Evolutionary conservation across 2,329 filamentous ascomycete genomes (phyloP).

Genomic region (Diaporthe amygdali): DNA sequence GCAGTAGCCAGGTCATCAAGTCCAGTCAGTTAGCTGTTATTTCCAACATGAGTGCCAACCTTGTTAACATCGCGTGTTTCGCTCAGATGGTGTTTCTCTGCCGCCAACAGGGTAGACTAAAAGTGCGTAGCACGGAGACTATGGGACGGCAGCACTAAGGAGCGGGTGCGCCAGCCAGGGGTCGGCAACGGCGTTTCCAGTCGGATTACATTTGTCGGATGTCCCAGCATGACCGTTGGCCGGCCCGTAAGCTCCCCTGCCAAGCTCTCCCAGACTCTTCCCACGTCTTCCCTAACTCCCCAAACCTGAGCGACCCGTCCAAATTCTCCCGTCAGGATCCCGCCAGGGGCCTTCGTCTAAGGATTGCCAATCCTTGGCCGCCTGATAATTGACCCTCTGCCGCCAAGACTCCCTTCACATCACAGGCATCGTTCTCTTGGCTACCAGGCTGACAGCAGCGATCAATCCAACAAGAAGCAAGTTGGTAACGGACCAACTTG

Average conservation of each 20-base stretch:
- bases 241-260: not conserved
- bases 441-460: not conserved
- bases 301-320: not conserved
- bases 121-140: not conserved
- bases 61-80: not conserved
- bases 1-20: not conserved
- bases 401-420: not conserved
- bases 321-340: not conserved
- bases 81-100: not conserved
- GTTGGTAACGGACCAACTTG: not conserved
- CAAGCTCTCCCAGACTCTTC: not conserved
- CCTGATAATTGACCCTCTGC: not conserved
- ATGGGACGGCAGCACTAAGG: conserved; percentile 1
- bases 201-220: not conserved
- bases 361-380: not conserved
- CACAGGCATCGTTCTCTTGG: not conserved
- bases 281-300: not conserved
- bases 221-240: not conserved
- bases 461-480: not conserved
- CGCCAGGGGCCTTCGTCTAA: not conserved
- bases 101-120: not conserved
- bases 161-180: not conserved
- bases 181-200: not conserved
- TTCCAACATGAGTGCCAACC: not conserved
- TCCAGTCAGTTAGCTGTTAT: not conserved